Evolutionary conservation across 257 asterid species (phyloP).

Genomic region (Handroanthus guayacan): DNA sequence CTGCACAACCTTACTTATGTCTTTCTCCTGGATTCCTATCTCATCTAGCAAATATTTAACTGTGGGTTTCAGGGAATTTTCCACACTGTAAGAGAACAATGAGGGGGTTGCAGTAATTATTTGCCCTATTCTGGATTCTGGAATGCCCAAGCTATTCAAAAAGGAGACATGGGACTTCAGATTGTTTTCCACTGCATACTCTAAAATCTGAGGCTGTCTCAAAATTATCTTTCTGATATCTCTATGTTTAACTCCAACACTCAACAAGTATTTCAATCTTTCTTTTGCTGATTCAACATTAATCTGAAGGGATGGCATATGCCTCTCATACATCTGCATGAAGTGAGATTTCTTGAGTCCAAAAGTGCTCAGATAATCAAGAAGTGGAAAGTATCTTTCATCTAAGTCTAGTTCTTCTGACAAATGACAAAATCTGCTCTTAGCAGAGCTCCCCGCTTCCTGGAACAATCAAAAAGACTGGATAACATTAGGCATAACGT

Average conservation of each 20-base stretch:
- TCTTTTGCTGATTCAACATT: slow-evolving; percentile 80
- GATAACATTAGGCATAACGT: slow-evolving; percentile 14
- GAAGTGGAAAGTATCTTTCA: slow-evolving; percentile 83
- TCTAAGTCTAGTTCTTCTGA: slow-evolving; percentile 82
- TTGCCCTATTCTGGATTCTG: slow-evolving; percentile 85
- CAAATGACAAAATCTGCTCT: slow-evolving; percentile 58
- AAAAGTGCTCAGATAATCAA: slow-evolving; percentile 76
- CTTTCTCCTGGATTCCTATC: slow-evolving; percentile 77
- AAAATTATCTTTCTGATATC: slow-evolving; percentile 80
- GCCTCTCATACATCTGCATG: slow-evolving; percentile 92
- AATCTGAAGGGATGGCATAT: slow-evolving; percentile 92
- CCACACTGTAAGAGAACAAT: slow-evolving; percentile 89
- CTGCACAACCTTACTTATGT: slow-evolving; percentile 89
- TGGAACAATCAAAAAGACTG: slow-evolving; percentile 48
- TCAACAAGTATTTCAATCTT: slow-evolving; percentile 76
- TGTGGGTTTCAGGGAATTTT: slow-evolving; percentile 87
- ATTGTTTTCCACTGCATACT: slow-evolving; percentile 86
- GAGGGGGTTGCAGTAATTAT: slow-evolving; percentile 89
- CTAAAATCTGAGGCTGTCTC: slow-evolving; percentile 93
- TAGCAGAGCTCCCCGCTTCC: slow-evolving; percentile 48
- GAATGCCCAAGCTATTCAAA: slow-evolving; percentile 76
- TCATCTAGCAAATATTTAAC: slow-evolving; percentile 84
- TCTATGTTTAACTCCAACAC: slow-evolving; percentile 80
- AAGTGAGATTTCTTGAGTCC: slow-evolving; percentile 88
- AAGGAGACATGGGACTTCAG: slow-evolving; percentile 88